phyloP scores from a whole-genome alignment of 768 basidiomycete species.

The Crepidotus variabilis region DNA sequence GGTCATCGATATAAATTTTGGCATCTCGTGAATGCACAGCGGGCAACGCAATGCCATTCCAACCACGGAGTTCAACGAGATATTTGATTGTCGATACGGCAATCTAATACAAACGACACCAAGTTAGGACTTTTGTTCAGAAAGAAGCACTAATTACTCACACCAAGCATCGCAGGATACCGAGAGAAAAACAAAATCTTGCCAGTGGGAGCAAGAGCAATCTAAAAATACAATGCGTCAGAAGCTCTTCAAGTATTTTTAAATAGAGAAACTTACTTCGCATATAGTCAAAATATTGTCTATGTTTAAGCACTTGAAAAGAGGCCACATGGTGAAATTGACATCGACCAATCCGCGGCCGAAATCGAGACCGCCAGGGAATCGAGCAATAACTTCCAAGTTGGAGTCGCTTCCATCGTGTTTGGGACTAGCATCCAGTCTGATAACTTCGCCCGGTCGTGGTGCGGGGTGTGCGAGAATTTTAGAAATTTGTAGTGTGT shows the following conservation, averaged over 20 bases:
- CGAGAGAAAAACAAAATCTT: constrained; percentile 84
- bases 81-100: constrained; percentile 91
- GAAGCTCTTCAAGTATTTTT: neutral
- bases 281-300: constrained; percentile 93
- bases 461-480: constrained; percentile 86
- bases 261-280: constrained; percentile 49
- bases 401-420: constrained; percentile 46
- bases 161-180: constrained; percentile 89
- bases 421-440: constrained; percentile 77
- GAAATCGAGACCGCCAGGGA: constrained; percentile 93
- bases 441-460: constrained; percentile 81
- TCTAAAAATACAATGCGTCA: constrained; percentile 40
- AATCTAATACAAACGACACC: constrained; percentile 39
- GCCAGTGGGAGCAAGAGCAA: constrained; percentile 84
- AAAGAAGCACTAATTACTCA: constrained; percentile 26
- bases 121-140: neutral
- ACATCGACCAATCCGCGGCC: constrained; percentile 88
- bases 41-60: constrained; percentile 84
- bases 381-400: constrained; percentile 83
- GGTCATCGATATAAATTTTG: constrained; percentile 92
- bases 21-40: constrained; percentile 87
- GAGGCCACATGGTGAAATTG: constrained; percentile 96
- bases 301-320: constrained; percentile 89
- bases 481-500: constrained; percentile 86
- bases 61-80: constrained; percentile 88